Evolutionary conservation across 1,284 basidiomycete species (phyloP).

Genomic region (Cystobasidium sp.): DNA sequence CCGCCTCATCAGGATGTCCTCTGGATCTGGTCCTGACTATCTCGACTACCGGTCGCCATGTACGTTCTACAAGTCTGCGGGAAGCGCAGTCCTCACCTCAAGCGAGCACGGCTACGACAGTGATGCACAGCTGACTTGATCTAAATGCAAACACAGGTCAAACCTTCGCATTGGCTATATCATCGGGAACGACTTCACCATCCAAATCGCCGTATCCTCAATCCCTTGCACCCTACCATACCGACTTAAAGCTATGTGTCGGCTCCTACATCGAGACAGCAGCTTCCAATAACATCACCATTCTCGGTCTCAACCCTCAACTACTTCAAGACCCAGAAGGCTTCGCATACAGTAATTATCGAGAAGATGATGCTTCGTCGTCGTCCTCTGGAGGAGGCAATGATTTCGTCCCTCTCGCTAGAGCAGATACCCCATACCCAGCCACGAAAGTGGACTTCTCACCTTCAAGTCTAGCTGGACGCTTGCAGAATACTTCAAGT

Average conservation of each 20-base stretch:
- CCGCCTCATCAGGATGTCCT: neutral
- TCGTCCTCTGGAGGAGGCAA: neutral
- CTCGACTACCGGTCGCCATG: constrained; percentile 39
- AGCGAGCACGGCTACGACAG: neutral
- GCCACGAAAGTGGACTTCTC: constrained; percentile 83
- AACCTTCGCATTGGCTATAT: constrained; percentile 37
- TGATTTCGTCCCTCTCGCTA: constrained; percentile 73
- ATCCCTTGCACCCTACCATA: constrained; percentile 34
- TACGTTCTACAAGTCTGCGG: neutral
- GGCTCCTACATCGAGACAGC: constrained; percentile 68
- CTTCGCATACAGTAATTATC: constrained; percentile 70
- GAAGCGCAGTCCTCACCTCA: neutral
- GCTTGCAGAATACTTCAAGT: constrained; percentile 67
- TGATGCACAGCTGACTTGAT: neutral
- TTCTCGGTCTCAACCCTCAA: constrained; percentile 66
- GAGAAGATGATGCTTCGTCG: neutral
- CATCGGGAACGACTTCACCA: constrained; percentile 8
- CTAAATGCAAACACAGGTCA: constrained; percentile 7
- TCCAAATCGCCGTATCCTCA: constrained; percentile 10
- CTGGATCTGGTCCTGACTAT: constrained; percentile 38
- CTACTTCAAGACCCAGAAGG: constrained; percentile 79
- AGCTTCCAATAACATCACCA: constrained; percentile 76
- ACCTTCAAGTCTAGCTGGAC: constrained; percentile 67
- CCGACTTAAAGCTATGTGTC: constrained; percentile 63
- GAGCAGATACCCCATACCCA: constrained; percentile 79